A percentile compares a stretch with the other conserved stretches of the same genome.
Conservation (phyloP, 2,329 filamentous ascomycete genomes). For the Pleoardoris graminearum region DNA sequence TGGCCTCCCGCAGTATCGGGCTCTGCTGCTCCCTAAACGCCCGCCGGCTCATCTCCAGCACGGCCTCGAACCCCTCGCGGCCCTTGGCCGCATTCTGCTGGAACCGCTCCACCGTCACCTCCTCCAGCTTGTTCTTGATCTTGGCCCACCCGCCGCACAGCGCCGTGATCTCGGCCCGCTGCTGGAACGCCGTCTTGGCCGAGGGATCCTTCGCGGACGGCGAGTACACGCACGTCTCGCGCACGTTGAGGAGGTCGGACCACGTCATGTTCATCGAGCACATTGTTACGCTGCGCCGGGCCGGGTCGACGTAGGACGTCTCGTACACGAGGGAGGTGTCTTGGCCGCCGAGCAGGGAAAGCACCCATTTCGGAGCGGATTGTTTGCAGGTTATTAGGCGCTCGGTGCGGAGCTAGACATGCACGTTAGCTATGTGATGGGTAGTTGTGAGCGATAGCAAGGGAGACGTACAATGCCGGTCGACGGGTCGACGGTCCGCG, state of each 20-base stretch:
- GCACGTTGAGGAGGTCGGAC: conserved; percentile 85
- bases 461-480: conserved; percentile 66
- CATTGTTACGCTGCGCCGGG: conserved; percentile 87
- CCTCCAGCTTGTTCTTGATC: conserved; percentile 94
- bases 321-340: conserved; percentile 91
- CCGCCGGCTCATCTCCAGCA: conserved; percentile 88
- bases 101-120: conserved; percentile 85
- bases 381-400: conserved; percentile 67
- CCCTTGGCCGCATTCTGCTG: conserved; percentile 89
- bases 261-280: conserved; percentile 93
- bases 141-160: conserved; percentile 96
- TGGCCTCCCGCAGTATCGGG: conserved; percentile 43
- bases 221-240: conserved; percentile 88
- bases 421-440: conserved; percentile 9
- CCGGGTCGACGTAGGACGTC: conserved; percentile 89
- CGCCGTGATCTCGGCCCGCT: conserved; percentile 90
- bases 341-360: conserved; percentile 74
- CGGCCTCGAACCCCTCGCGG: conserved; percentile 91
- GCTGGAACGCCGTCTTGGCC: conserved; percentile 76
- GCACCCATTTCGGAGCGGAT: conserved; percentile 78
- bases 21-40: conserved; percentile 90
- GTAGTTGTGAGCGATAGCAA: conserved; percentile 14
- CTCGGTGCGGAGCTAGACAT: conserved; percentile 67
- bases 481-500: conserved; percentile 65
- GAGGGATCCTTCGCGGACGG: conserved; percentile 57